Evolutionary conservation across 208 protist genomes (phyloP).

Genomic region (Willaertia magna): DNA sequence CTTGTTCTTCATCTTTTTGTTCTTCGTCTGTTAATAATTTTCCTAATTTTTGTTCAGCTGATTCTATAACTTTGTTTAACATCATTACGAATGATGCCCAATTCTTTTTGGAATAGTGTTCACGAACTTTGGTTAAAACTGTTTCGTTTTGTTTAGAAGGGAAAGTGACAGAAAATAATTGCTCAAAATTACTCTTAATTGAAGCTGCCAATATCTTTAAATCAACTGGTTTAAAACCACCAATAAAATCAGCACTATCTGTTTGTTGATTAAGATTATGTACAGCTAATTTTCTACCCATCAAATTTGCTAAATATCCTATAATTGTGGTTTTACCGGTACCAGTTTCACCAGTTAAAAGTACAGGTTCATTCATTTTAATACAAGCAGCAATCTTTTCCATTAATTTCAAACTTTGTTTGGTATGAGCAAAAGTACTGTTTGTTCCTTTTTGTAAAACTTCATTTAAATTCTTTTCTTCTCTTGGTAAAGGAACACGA

Average conservation of each 20-base stretch:
- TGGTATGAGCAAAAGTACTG: slow-evolving; percentile 81
- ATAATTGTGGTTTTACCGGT: slow-evolving; percentile 38
- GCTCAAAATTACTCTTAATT: slow-evolving; percentile 65
- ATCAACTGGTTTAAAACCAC: slow-evolving; percentile 97
- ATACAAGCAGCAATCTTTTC: slow-evolving; percentile 82
- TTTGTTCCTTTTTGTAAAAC: slow-evolving; percentile 35
- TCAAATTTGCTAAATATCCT: slow-evolving; percentile 51
- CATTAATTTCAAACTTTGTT: slow-evolving; percentile 73
- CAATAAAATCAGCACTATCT: slow-evolving; percentile 95
- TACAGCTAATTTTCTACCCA: slow-evolving; percentile 77
- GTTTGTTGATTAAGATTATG: slow-evolving; percentile 98
- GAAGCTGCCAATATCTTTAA: slow-evolving; percentile 35
- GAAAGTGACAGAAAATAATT: slow-evolving; percentile 84
- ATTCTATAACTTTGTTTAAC: slow-evolving; percentile 29
- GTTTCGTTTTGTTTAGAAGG: slow-evolving; percentile 53
- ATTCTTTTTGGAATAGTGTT: slow-evolving; percentile 41
- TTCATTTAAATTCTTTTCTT: slow-evolving; percentile 40
- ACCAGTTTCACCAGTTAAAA: slow-evolving; percentile 97
- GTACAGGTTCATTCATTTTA: slow-evolving; percentile 74
- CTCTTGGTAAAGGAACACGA: slow-evolving; percentile 44
- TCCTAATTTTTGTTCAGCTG: slow-evolving; percentile 25
- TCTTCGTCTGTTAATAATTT: slow-evolving; percentile 5
- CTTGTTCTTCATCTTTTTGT: not conserved
- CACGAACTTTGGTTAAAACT: slow-evolving; percentile 40
- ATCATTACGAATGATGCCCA: slow-evolving; percentile 46